A percentile compares a stretch with the other conserved stretches of the same genome.
Evolutionary conservation across 148 eudicot genomes (phyloP).

Genomic region (Rhododendron kiyosumense): DNA sequence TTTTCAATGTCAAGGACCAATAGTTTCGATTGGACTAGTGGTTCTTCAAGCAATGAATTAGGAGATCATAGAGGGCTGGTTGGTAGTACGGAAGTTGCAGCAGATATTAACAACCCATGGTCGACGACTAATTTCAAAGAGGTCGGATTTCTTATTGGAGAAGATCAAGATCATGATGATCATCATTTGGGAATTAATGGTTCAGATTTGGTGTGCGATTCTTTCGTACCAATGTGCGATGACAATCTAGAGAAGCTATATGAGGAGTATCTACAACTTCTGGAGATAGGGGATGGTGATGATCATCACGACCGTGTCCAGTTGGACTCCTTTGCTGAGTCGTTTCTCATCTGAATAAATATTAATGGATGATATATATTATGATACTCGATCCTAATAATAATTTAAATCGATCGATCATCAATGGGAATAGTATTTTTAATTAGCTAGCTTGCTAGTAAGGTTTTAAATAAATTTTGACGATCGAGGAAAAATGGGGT

Average conservation of each 20-base stretch:
- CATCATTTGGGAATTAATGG: not conserved
- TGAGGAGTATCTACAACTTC: slow-evolving; percentile 50
- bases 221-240: not conserved
- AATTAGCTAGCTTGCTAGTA: not conserved
- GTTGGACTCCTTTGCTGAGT: slow-evolving; percentile 14
- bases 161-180: slow-evolving; percentile 1
- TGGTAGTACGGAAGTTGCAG: not conserved
- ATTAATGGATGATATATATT: no score
- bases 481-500: not conserved
- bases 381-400: no score
- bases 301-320: slow-evolving; percentile 9
- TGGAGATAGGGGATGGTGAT: slow-evolving; percentile 18
- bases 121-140: not conserved
- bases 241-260: slow-evolving; percentile 41
- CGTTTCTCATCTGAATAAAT: not conserved
- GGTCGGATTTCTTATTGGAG: slow-evolving; percentile 5
- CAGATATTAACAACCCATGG: not conserved
- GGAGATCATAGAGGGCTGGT: not conserved
- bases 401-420: no score
- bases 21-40: slow-evolving; percentile 26
- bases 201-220: slow-evolving; percentile 1
- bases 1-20: slow-evolving; percentile 28
- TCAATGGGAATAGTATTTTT: not conserved
- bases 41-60: slow-evolving; percentile 5
- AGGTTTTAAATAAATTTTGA: not conserved